Evolutionary conservation across 2,329 filamentous ascomycete species (phyloP).

Genomic region (Colletotrichum lindemuthianum): DNA sequence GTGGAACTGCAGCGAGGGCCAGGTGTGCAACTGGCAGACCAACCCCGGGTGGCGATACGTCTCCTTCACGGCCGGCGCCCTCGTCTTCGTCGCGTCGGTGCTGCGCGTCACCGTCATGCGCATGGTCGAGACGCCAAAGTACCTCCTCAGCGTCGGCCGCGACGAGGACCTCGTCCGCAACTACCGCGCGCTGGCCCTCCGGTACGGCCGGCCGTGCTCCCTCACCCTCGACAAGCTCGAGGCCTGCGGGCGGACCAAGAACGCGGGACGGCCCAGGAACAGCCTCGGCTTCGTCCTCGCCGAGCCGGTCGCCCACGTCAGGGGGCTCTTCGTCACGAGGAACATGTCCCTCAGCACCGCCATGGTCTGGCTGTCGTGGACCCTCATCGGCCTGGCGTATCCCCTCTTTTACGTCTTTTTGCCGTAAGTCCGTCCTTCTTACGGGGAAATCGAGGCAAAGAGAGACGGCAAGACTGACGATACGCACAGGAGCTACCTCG

Average conservation of each 20-base stretch:
- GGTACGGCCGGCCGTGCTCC: constrained; percentile 51
- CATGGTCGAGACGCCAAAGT: constrained; percentile 69
- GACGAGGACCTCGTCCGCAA: constrained; percentile 60
- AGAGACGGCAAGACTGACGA: neutral
- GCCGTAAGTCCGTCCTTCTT: constrained; percentile 50
- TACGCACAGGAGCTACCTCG: constrained; percentile 15
- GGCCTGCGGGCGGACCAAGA: constrained; percentile 54
- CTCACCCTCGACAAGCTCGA: constrained; percentile 54
- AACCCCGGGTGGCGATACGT: constrained; percentile 64
- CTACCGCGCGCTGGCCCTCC: constrained; percentile 49
- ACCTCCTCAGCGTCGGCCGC: constrained; percentile 61
- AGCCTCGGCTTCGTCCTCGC: constrained; percentile 11
- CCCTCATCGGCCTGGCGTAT: constrained; percentile 76
- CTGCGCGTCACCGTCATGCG: constrained; percentile 63
- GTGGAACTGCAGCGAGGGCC: constrained; percentile 54
- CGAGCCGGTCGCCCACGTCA: constrained; percentile 60
- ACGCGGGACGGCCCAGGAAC: constrained; percentile 44
- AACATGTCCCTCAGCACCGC: constrained; percentile 69
- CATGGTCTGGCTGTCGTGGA: constrained; percentile 77
- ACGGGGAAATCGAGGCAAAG: neutral
- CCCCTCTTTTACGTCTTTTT: constrained; percentile 82
- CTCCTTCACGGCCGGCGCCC: constrained; percentile 55
- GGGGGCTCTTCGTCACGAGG: constrained; percentile 71
- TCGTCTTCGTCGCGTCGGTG: constrained; percentile 61
- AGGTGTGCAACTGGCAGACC: constrained; percentile 50